Conservation (phyloP, 306 rosid species). For the Vigna trinervia region DNA sequence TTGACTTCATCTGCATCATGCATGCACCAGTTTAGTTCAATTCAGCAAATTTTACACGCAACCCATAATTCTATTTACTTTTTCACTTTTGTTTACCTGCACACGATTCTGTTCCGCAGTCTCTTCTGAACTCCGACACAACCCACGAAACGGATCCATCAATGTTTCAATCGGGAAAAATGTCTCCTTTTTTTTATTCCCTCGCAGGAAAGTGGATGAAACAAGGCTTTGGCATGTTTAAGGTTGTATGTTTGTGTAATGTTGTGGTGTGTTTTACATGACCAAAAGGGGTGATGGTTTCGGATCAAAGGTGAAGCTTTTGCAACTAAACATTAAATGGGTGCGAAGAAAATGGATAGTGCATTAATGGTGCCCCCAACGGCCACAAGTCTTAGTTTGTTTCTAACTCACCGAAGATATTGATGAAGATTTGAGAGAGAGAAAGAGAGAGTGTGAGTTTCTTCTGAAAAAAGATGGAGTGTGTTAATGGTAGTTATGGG, state of each 20-base stretch:
- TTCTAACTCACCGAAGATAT: constrained; percentile 53
- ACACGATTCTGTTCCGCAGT: constrained; percentile 38
- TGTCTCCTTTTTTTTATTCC: constrained; percentile 2
- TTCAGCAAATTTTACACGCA: constrained; percentile 27
- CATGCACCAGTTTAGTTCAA: constrained; percentile 6
- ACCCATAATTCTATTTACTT: not conserved
- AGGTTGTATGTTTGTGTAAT: constrained; percentile 11
- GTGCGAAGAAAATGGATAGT: constrained; percentile 39
- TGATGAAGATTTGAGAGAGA: constrained; percentile 12
- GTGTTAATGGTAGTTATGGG: constrained; percentile 33
- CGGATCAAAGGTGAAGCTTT: not conserved
- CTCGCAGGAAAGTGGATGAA: not conserved
- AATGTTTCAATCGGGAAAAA: constrained; percentile 12
- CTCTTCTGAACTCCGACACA: constrained; percentile 46
- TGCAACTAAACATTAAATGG: constrained; percentile 40
- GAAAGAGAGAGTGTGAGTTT: not conserved
- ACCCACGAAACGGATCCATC: constrained; percentile 37
- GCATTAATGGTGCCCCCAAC: constrained; percentile 46
- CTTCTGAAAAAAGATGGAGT: not conserved
- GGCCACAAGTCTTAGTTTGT: constrained; percentile 43
- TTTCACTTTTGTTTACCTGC: constrained; percentile 43
- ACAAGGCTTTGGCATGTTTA: constrained; percentile 34
- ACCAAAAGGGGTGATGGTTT: constrained; percentile 12
- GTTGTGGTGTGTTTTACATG: not conserved
- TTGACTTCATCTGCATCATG: constrained; percentile 31